These are phyloP conservation scores for Acanthamoeba lenticulata DNA, from an alignment of 208 protist genomes.

Conservation along the genomic window DNA sequence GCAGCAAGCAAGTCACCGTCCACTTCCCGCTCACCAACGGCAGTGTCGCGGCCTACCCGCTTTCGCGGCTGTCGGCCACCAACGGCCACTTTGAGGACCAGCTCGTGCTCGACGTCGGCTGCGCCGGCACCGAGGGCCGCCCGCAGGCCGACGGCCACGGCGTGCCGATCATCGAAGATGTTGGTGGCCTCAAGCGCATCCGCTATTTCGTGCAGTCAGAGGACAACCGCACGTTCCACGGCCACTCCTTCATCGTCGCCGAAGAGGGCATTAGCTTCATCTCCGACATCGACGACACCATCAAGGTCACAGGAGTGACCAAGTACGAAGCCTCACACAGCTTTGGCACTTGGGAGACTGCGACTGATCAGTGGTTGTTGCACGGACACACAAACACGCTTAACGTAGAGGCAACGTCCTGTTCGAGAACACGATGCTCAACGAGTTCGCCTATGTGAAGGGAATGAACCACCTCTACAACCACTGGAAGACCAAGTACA, in stretches of 20 bases:
- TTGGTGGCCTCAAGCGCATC: background rate
- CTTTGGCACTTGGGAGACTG: background rate
- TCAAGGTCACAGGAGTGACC: background rate
- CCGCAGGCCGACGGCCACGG: background rate
- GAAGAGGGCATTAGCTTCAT: slow-evolving; percentile 14
- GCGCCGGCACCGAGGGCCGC: background rate
- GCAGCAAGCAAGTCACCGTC: slow-evolving; percentile 30
- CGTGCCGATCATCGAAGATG: background rate
- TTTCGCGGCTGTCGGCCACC: background rate
- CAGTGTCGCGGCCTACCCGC: background rate
- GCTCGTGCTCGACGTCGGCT: background rate
- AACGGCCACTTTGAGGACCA: slow-evolving; percentile 41
- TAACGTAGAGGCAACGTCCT: background rate
- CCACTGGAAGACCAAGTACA: slow-evolving; percentile 11
- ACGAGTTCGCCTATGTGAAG: slow-evolving; percentile 1
- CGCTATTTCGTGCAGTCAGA: background rate
- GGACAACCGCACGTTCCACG: background rate
- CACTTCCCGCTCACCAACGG: background rate
- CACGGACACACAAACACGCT: background rate
- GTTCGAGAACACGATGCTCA: slow-evolving; percentile 1
- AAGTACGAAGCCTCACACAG: background rate
- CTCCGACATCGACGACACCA: slow-evolving; percentile 28
- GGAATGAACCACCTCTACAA: slow-evolving; percentile 22
- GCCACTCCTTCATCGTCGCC: background rate
- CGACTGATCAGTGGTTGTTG: background rate